Conservation (phyloP, 2,329 filamentous ascomycete species). For the Sordariomycetes sp. region DNA sequence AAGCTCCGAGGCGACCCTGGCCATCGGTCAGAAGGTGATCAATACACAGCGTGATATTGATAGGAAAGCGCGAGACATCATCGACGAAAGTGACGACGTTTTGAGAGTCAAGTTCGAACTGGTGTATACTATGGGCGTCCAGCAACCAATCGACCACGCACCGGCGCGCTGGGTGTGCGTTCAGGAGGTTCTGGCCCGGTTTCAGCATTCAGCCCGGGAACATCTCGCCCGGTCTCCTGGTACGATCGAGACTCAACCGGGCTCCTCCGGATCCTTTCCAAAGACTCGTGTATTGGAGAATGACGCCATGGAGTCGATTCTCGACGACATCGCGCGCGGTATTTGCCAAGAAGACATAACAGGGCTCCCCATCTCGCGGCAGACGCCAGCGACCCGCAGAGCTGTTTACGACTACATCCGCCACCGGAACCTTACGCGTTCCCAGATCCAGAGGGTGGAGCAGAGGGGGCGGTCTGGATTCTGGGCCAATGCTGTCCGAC, state of each 20-base stretch:
- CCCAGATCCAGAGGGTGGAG: conserved; percentile 24
- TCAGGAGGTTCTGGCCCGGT: conserved; percentile 36
- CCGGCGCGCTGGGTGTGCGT: conserved; percentile 46
- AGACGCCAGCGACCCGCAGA: conserved; percentile 16
- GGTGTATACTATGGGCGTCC: conserved; percentile 49
- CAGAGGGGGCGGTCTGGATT: conserved; percentile 14
- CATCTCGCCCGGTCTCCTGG: conserved; percentile 19
- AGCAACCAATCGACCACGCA: conserved; percentile 36
- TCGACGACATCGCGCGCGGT: conserved; percentile 19
- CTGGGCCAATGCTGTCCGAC: conserved; percentile 21
- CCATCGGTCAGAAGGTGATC: conserved; percentile 22
- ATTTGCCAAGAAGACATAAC: conserved; percentile 31
- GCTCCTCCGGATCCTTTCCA: conserved; percentile 29
- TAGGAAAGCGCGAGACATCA: conserved; percentile 36
- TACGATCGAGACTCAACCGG: conserved; percentile 30
- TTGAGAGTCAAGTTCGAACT: conserved; percentile 51
- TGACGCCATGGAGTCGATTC: conserved; percentile 16
- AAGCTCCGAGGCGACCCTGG: conserved; percentile 14
- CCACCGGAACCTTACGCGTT: conserved; percentile 13
- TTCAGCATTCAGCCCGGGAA: conserved; percentile 20
- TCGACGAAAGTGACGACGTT: conserved; percentile 58
- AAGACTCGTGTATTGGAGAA: conserved; percentile 33
- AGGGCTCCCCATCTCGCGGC: conserved; percentile 28
- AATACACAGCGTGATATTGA: conserved; percentile 33
- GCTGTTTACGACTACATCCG: conserved; percentile 34